Conservation (phyloP, 106 monocot species). For the Dendrobium officinale region DNA sequence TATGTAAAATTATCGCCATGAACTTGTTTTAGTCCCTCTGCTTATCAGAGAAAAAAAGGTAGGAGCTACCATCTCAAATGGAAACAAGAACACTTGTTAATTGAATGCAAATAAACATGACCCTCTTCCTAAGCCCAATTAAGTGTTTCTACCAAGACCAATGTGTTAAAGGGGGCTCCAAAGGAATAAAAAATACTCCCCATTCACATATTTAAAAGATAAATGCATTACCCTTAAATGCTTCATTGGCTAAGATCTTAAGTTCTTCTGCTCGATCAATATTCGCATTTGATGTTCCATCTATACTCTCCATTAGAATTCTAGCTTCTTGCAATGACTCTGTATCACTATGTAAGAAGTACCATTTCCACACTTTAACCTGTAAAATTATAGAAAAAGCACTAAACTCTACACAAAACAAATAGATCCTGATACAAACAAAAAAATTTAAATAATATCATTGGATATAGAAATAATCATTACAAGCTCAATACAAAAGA, state of each 20-base stretch:
- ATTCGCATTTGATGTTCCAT: constrained; percentile 31
- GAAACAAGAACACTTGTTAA: neutral
- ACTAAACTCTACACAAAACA: neutral
- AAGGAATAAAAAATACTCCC: neutral
- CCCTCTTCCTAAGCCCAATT: neutral
- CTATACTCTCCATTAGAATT: constrained; percentile 29
- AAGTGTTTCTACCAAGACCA: neutral
- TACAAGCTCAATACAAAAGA: neutral
- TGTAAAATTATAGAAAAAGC: neutral
- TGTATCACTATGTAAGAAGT: neutral
- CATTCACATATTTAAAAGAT: neutral
- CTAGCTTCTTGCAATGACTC: neutral
- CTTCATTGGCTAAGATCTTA: constrained; percentile 77
- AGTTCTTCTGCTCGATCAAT: constrained; percentile 62
- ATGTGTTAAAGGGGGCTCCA: neutral
- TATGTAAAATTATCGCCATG: neutral
- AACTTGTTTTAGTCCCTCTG: neutral
- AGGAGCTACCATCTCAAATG: neutral
- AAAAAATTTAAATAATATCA: neutral
- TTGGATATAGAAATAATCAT: neutral
- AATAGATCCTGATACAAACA: neutral
- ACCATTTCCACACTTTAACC: neutral
- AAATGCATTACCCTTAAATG: constrained; percentile 64
- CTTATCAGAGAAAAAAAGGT: neutral
- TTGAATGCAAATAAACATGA: neutral